Percentiles rank a stretch among this genome's conserved stretches.
phyloP scores from a whole-genome alignment of 2,329 filamentous ascomycete genomes.

The Chrysosporium keratinophilum region DNA sequence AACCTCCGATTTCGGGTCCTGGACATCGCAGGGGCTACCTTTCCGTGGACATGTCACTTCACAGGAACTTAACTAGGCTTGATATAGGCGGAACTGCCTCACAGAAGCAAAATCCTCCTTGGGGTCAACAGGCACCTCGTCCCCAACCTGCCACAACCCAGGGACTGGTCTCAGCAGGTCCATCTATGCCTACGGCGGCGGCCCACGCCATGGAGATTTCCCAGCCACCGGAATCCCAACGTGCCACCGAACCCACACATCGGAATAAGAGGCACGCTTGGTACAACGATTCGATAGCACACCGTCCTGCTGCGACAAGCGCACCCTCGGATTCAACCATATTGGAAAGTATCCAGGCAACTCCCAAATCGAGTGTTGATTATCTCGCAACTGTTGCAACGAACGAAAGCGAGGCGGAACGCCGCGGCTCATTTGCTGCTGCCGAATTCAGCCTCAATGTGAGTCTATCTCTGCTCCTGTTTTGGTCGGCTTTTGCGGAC shows the following conservation, averaged over 20 bases:
- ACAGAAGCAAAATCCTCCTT: slow-evolving; percentile 31
- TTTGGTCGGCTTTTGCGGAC: background rate
- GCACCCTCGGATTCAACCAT: slow-evolving; percentile 43
- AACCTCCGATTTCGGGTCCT: slow-evolving; percentile 35
- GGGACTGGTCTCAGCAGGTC: slow-evolving; percentile 19
- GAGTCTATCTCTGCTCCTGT: slow-evolving; percentile 19
- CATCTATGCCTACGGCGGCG: slow-evolving; percentile 1
- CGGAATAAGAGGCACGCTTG: slow-evolving; percentile 26
- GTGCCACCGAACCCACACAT: slow-evolving; percentile 2
- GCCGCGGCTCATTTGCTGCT: slow-evolving; percentile 29
- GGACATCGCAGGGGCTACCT: slow-evolving; percentile 38
- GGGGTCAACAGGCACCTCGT: slow-evolving; percentile 37
- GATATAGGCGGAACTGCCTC: slow-evolving; percentile 32
- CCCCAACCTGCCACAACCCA: slow-evolving; percentile 29
- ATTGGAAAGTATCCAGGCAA: slow-evolving; percentile 31
- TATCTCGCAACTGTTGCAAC: slow-evolving; percentile 39
- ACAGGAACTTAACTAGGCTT: slow-evolving; percentile 36
- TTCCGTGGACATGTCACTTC: slow-evolving; percentile 41
- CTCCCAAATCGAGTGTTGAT: slow-evolving; percentile 5
- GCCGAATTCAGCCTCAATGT: slow-evolving; percentile 34
- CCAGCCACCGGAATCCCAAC: background rate
- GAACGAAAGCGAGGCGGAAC: slow-evolving; percentile 39
- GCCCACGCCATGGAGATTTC: background rate
- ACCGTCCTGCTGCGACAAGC: slow-evolving; percentile 27
- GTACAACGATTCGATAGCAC: slow-evolving; percentile 27